phyloP scores from a whole-genome alignment of 768 basidiomycete species.

The Roridomyces roridus region DNA sequence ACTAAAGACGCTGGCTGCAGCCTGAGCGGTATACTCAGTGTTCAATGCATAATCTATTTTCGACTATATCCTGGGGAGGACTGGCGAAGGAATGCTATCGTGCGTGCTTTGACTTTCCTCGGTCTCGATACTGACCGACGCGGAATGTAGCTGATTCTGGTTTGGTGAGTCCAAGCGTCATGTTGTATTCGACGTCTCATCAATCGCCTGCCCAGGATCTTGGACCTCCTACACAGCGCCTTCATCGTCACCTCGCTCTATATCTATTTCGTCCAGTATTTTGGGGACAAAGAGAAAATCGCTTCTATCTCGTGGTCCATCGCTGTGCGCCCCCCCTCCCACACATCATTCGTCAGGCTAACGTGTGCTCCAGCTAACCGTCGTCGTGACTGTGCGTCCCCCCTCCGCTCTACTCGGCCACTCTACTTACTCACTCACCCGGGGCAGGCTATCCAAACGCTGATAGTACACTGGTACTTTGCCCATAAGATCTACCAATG shows the following conservation, averaged over 20 bases:
- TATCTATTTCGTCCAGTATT: constrained; percentile 36
- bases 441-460: constrained; percentile 21
- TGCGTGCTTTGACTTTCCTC: constrained; percentile 1
- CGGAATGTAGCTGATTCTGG: constrained; percentile 1
- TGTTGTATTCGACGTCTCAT: too few relatives aligned
- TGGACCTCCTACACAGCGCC: constrained; percentile 38
- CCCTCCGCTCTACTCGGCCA: not conserved
- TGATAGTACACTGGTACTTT: constrained; percentile 26
- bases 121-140: not conserved
- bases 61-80: constrained; percentile 22
- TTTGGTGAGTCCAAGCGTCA: too few relatives aligned
- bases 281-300: constrained; percentile 29
- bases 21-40: constrained; percentile 24
- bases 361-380: not conserved
- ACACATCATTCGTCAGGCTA: not conserved
- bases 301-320: constrained; percentile 22
- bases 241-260: constrained; percentile 40
- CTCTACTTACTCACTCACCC: not conserved
- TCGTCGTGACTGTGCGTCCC: constrained; percentile 17
- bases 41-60: constrained; percentile 25
- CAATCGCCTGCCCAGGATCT: too few relatives aligned
- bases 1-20: constrained; percentile 7
- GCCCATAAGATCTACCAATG: constrained; percentile 26
- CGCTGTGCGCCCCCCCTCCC: constrained; percentile 12
- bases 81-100: constrained; percentile 4